These are phyloP conservation scores for Fusarium nurragi DNA, from an alignment of 2,329 filamentous ascomycete genomes.

Conservation along the genomic window DNA sequence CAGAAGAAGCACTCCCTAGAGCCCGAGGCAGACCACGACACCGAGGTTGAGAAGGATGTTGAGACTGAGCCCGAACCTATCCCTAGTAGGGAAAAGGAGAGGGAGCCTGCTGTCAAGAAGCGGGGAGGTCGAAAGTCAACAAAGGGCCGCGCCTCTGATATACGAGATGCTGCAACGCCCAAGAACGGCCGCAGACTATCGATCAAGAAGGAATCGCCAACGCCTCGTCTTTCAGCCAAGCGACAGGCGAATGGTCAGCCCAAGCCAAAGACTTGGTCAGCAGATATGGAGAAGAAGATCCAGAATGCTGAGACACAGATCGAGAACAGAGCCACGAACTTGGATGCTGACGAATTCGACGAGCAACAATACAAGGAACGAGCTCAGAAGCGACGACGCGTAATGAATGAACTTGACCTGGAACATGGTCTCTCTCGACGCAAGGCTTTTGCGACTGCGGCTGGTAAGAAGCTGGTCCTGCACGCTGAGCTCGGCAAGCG, in stretches of 20 bases:
- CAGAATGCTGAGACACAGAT: constrained; percentile 53
- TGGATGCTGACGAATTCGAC: constrained; percentile 56
- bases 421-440: constrained; percentile 71
- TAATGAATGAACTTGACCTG: constrained; percentile 71
- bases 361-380: constrained; percentile 63
- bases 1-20: constrained; percentile 46
- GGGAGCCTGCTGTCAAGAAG: constrained; percentile 46
- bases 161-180: constrained; percentile 60
- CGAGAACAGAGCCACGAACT: constrained; percentile 58
- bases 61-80: constrained; percentile 49
- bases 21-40: constrained; percentile 44
- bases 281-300: constrained; percentile 57
- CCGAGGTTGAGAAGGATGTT: constrained; percentile 49
- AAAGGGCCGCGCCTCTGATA: constrained; percentile 62
- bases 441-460: constrained; percentile 66
- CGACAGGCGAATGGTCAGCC: constrained; percentile 68
- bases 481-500: constrained; percentile 78
- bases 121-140: constrained; percentile 50
- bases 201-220: constrained; percentile 58
- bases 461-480: constrained; percentile 69
- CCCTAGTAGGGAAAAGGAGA: constrained; percentile 42
- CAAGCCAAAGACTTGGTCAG: constrained; percentile 72
- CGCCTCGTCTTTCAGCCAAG: constrained; percentile 62
- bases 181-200: constrained; percentile 63
- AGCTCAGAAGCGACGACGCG: constrained; percentile 72